Percentiles rank a stretch among this genome's conserved stretches.
Conservation (phyloP, 495 filamentous ascomycete genomes). For the Apodospora peruviana region DNA sequence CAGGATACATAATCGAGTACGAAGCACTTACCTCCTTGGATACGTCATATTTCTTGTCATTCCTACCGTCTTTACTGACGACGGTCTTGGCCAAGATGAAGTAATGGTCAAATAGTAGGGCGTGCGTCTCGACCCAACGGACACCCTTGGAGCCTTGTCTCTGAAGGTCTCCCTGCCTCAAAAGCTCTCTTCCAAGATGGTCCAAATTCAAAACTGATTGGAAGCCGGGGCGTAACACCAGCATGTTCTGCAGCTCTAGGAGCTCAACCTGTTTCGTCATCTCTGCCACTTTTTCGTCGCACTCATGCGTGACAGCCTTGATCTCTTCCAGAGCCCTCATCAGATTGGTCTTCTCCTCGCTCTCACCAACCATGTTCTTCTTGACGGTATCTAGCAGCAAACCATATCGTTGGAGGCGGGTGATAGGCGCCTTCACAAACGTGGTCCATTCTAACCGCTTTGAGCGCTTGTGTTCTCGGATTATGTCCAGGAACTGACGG, state of each 20-base stretch:
- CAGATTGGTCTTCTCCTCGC: slow-evolving; percentile 86
- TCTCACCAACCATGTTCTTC: slow-evolving; percentile 76
- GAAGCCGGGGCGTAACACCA: slow-evolving; percentile 82
- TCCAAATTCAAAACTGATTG: slow-evolving; percentile 85
- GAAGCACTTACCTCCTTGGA: slow-evolving; percentile 67
- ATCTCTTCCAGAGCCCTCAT: slow-evolving; percentile 90
- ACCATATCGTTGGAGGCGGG: slow-evolving; percentile 83
- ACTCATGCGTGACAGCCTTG: slow-evolving; percentile 83
- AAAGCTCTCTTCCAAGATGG: slow-evolving; percentile 83
- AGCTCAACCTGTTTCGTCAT: slow-evolving; percentile 88
- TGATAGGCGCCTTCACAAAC: slow-evolving; percentile 90
- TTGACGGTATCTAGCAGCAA: slow-evolving; percentile 77
- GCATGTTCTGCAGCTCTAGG: slow-evolving; percentile 72
- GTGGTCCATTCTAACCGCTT: slow-evolving; percentile 89
- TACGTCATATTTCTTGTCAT: slow-evolving; percentile 87
- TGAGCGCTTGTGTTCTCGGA: slow-evolving; percentile 71
- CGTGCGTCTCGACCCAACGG: slow-evolving; percentile 85
- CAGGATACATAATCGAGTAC: slow-evolving; percentile 4
- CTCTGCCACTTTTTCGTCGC: slow-evolving; percentile 90
- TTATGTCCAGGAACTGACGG: slow-evolving; percentile 74
- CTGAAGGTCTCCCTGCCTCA: slow-evolving; percentile 86
- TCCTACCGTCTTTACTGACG: slow-evolving; percentile 58
- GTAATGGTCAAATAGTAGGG: slow-evolving; percentile 94
- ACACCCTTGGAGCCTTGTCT: slow-evolving; percentile 81
- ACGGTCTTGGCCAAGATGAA: slow-evolving; percentile 85